Evolutionary conservation across 495 filamentous ascomycete species (phyloP).

Genomic region (Sordaria brevicollis): DNA sequence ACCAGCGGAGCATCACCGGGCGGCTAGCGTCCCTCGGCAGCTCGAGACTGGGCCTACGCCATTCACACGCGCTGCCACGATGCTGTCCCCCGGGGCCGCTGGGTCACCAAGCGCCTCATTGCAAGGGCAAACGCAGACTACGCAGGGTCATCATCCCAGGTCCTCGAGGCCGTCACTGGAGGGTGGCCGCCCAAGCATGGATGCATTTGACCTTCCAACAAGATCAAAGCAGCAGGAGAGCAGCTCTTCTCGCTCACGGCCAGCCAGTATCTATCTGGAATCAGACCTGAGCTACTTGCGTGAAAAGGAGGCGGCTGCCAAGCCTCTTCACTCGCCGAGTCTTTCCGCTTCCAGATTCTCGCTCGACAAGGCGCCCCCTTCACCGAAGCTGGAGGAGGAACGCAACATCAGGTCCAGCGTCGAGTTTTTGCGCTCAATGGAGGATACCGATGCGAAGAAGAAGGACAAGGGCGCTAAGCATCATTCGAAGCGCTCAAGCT

Average conservation of each 20-base stretch:
- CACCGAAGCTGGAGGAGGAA: conserved; percentile 43
- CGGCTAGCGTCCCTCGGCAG: conserved; percentile 42
- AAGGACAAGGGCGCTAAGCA: conserved; percentile 64
- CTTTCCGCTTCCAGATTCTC: conserved; percentile 25
- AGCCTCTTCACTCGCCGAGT: conserved; percentile 24
- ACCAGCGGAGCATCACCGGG: conserved; percentile 42
- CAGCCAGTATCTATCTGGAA: conserved; percentile 62
- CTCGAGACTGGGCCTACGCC: conserved; percentile 24
- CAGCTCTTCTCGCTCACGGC: conserved; percentile 13
- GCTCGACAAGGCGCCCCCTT: conserved; percentile 25
- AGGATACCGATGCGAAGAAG: conserved; percentile 57
- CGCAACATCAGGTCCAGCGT: conserved; percentile 74
- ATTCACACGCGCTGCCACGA: conserved; percentile 20
- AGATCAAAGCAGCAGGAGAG: conserved; percentile 15
- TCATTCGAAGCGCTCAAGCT: conserved; percentile 71
- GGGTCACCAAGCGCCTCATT: conserved; percentile 32
- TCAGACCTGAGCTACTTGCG: conserved; percentile 68
- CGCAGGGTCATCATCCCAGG: conserved; percentile 36
- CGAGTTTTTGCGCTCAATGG: conserved; percentile 75
- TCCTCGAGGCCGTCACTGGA: conserved; percentile 79
- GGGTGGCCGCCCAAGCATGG: conserved; percentile 53
- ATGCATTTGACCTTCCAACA: conserved; percentile 43
- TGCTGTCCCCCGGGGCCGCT: conserved; percentile 12
- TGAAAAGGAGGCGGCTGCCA: conserved; percentile 42
- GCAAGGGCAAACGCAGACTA: conserved; percentile 40